Evolutionary conservation across 352 stramenopile species (phyloP), one percentile per base, ranked within the genome.

Genomic region (Globisporangium okanoganense): DNA sequence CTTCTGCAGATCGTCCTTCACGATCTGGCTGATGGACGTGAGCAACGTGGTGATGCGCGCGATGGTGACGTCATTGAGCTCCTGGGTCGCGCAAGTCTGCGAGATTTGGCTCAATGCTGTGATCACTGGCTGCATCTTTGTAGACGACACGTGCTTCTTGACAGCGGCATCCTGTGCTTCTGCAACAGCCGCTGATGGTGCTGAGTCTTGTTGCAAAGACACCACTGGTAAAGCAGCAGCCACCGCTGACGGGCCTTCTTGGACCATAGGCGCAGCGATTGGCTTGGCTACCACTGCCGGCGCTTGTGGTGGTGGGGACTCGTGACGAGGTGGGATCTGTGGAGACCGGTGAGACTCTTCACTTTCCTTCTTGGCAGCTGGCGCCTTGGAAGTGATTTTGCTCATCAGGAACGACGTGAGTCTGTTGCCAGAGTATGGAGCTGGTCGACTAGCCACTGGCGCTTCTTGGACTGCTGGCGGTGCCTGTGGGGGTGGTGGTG

Each of bases 1-100:
- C 65, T 78, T 83, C 31, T 78, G 72, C 50, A 90, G 27, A 41
- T 90, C 81, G 29, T 90, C 77, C 14, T 70, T 71, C 18, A 89
- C 74, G 44, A 91, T 85, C 58, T 91, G 81, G 61, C 74, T 81
- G 25, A 88, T 78, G 0, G 81, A 89, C 13, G 72, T 74, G 24
- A 91, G 43, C 59, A 91, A 44, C n/a, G 80, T 88, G 29, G 78
- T 79, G 55, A 91, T 79, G 14, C 78, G 77, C 2, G 81, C 76
- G 60, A 88, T 87, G 24, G 77, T 66, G 16, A 88, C 73, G 47
- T 91, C 81, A 1, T 60, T 83, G 41, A 91, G 65, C 52, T 91
- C 81, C 27, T 76, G 67, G 53, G 80, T 70, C 38, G 86, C 72
- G 36, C 77, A 89, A 13, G 73, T 79, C 20, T 83, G 71, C 12